Evolutionary conservation across 2,329 filamentous ascomycete species (phyloP).

Genomic region (Phyllosticta capitalensis): DNA sequence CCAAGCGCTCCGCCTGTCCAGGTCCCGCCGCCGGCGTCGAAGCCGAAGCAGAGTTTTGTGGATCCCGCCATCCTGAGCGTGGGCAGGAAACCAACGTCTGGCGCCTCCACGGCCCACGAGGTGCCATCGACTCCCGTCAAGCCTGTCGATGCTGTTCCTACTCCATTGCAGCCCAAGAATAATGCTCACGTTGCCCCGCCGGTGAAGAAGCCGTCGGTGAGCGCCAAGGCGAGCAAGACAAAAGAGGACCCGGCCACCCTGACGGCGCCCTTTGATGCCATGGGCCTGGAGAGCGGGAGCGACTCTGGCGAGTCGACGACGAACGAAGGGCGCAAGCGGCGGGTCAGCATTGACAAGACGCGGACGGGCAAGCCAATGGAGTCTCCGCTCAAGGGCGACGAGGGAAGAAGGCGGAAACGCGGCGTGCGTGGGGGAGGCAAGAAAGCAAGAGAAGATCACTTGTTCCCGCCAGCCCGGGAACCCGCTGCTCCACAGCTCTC

Average conservation of each 20-base stretch:
- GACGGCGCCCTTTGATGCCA: constrained; percentile 30
- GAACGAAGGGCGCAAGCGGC: constrained; percentile 18
- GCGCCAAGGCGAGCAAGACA: constrained; percentile 15
- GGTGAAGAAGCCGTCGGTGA: constrained; percentile 21
- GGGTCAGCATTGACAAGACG: constrained; percentile 31
- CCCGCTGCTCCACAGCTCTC: constrained; percentile 20
- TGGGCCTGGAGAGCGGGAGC: constrained; percentile 31
- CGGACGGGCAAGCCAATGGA: constrained; percentile 32
- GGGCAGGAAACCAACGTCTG: constrained; percentile 24
- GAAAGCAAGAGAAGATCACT: constrained; percentile 28
- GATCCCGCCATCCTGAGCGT: constrained; percentile 78
- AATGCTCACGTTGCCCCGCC: constrained; percentile 24
- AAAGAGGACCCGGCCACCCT: constrained; percentile 30
- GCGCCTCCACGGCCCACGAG: constrained; percentile 18
- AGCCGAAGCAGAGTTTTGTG: constrained; percentile 46
- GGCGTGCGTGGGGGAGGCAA: constrained; percentile 37
- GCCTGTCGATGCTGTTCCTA: constrained; percentile 25
- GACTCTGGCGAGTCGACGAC: constrained; percentile 25
- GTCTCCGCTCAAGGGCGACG: constrained; percentile 19
- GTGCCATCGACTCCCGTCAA: constrained; percentile 37
- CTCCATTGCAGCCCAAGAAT: constrained; percentile 23
- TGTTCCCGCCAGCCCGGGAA: constrained; percentile 21
- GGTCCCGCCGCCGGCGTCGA: constrained; percentile 14
- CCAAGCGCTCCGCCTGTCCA: constrained; percentile 16
- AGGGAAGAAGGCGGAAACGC: constrained; percentile 36